phyloP scores from a whole-genome alignment of 2,329 filamentous ascomycete species.

The Neodidymelliopsis sp. region DNA sequence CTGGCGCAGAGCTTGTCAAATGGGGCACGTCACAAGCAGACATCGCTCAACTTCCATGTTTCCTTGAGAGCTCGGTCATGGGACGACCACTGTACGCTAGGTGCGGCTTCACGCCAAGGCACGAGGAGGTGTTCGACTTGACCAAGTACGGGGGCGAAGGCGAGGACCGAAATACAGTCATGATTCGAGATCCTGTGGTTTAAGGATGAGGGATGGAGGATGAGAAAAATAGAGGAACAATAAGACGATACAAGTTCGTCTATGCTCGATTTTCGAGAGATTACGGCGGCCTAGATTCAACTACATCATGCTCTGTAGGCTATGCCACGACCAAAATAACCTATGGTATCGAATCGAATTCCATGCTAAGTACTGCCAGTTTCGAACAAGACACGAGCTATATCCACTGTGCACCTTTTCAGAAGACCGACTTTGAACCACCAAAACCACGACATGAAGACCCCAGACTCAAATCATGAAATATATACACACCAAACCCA shows the following conservation, averaged over 20 bases:
- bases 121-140: constrained; percentile 36
- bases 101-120: constrained; percentile 34
- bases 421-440: too few species aligned
- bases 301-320: too few species aligned
- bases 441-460: too few species aligned
- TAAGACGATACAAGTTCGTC: too few species aligned
- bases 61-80: constrained; percentile 52
- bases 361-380: too few species aligned
- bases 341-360: too few species aligned
- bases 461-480: too few species aligned
- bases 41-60: constrained; percentile 48
- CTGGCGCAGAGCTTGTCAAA: constrained; percentile 50
- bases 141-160: constrained; percentile 40
- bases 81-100: constrained; percentile 52
- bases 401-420: too few species aligned
- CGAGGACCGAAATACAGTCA: constrained; percentile 35
- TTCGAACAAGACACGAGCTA: too few species aligned
- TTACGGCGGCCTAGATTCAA: neutral
- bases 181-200: constrained; percentile 37
- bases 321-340: too few species aligned
- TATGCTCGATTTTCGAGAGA: too few species aligned
- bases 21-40: constrained; percentile 54
- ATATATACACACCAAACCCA: too few species aligned
- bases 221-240: neutral
- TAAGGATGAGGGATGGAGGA: neutral